phyloP scores from a whole-genome alignment of 306 rosid species.

The Inga leiocalycina region DNA sequence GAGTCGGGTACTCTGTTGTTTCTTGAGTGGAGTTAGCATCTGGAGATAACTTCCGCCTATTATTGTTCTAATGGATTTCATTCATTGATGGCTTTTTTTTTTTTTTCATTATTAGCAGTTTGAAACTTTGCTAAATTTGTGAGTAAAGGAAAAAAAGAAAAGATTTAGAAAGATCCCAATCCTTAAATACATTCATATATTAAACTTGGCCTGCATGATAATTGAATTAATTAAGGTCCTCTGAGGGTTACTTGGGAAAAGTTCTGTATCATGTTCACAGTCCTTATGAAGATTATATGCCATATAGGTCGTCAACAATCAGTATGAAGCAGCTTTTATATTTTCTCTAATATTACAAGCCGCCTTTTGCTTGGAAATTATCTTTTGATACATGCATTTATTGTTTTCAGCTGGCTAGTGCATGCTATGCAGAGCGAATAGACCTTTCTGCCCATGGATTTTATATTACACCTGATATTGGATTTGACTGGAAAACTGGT shows the following conservation, averaged over 20 bases:
- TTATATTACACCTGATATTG: conserved; percentile 80
- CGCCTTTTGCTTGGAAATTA: conserved; percentile 33
- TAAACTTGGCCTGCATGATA: background rate
- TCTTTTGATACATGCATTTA: conserved; percentile 34
- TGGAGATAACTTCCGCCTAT: background rate
- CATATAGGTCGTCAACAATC: conserved; percentile 17
- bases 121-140: conserved; percentile 10
- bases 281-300: conserved; percentile 24
- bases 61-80: background rate
- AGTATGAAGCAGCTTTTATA: conserved; percentile 16
- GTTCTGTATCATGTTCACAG: conserved; percentile 16
- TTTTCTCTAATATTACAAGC: conserved; percentile 10
- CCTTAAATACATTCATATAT: background rate
- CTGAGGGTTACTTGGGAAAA: background rate
- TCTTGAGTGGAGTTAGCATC: background rate
- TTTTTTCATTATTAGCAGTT: background rate
- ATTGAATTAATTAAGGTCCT: background rate
- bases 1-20: background rate
- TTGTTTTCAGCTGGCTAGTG: conserved; percentile 70
- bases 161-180: background rate
- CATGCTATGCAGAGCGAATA: conserved; percentile 79
- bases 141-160: background rate
- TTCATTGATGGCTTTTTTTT: too few relatives aligned
- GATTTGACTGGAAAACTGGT: conserved; percentile 80
- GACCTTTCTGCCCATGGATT: conserved; percentile 99